phyloP scores from a whole-genome alignment of 2,329 filamentous ascomycete species.

The Aspergillus arachidicola region DNA sequence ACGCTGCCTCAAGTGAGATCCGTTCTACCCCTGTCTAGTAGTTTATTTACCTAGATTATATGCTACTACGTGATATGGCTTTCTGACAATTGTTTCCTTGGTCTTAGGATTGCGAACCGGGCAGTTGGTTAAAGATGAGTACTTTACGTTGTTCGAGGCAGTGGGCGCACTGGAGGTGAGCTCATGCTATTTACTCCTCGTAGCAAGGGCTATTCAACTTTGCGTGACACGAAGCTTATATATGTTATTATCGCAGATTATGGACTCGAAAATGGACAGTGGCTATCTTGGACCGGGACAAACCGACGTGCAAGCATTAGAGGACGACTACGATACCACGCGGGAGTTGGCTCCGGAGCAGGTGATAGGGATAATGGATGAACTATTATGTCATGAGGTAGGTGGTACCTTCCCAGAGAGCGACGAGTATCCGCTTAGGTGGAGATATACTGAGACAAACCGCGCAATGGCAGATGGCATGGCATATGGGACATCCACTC shows the following conservation, averaged over 20 bases:
- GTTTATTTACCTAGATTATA: not conserved
- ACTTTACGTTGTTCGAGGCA: conserved; percentile 91
- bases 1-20: conserved; percentile 53
- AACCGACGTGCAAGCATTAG: conserved; percentile 58
- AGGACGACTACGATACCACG: conserved; percentile 78
- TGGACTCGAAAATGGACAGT: conserved; percentile 99
- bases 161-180: conserved; percentile 71
- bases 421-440: not conserved
- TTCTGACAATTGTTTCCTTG: conserved; percentile 13
- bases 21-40: not conserved
- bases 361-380: conserved; percentile 90
- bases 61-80: not conserved
- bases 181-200: conserved; percentile 8
- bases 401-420: conserved; percentile 13
- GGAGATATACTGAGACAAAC: conserved; percentile 13
- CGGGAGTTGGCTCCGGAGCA: conserved; percentile 72
- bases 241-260: conserved; percentile 66
- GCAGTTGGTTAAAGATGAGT: conserved; percentile 88
- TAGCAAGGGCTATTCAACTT: not conserved
- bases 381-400: conserved; percentile 86
- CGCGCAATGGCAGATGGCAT: conserved; percentile 70
- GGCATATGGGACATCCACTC: conserved; percentile 93
- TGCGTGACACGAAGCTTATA: conserved; percentile 17
- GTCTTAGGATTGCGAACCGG: conserved; percentile 71
- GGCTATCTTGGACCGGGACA: conserved; percentile 79